A percentile compares a stretch with the other conserved stretches of the same genome.
Conservation (phyloP, 345 rosid species). For the Eucalyptus cladocalyx region DNA sequence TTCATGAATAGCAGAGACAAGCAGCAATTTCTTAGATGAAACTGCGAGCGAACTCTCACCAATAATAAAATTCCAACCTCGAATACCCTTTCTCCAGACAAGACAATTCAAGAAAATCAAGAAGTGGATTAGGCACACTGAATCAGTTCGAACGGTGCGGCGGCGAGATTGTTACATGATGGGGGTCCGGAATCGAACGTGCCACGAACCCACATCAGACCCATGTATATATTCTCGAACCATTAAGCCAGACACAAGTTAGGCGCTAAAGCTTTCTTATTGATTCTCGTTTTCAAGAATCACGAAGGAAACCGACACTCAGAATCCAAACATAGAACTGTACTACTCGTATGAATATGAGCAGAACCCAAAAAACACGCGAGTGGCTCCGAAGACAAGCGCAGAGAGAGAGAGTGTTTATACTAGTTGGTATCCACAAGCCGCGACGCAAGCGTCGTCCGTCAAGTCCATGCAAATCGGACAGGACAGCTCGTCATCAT, state of each 20-base stretch:
- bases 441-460: slow-evolving; percentile 37
- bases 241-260: background rate
- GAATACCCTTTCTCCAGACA: background rate
- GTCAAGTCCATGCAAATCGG: slow-evolving; percentile 56
- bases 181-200: background rate
- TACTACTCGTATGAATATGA: slow-evolving; percentile 7
- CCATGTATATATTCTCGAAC: background rate
- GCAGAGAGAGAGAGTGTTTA: slow-evolving; percentile 9
- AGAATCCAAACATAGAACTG: background rate
- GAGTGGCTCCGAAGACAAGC: slow-evolving; percentile 38
- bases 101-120: background rate
- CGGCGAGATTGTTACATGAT: background rate
- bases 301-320: background rate
- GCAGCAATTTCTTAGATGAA: background rate
- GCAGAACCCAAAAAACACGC: background rate
- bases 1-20: background rate
- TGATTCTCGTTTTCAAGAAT: background rate
- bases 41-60: background rate
- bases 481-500: slow-evolving; percentile 5
- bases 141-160: background rate
- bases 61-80: background rate
- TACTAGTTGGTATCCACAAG: slow-evolving; percentile 22
- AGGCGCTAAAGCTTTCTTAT: background rate
- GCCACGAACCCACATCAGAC: background rate
- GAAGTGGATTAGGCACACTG: background rate